phyloP scores from a whole-genome alignment of 2,329 filamentous ascomycete species.

The Sclerotinia sclerotiorum region DNA sequence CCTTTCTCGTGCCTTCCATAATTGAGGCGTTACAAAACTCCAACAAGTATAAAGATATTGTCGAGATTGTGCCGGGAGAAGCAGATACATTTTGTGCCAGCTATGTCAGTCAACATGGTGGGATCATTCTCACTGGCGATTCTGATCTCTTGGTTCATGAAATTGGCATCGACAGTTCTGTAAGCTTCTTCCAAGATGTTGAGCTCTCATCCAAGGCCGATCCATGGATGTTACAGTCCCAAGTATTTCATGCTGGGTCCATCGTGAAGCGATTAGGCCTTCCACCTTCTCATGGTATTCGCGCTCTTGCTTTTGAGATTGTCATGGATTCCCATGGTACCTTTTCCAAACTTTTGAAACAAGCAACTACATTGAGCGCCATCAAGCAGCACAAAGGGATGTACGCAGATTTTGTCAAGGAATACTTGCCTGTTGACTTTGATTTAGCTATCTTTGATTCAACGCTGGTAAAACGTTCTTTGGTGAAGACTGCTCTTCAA shows the following conservation, averaged over 20 bases:
- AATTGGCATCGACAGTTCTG: conserved; percentile 58
- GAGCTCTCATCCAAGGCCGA: conserved; percentile 26
- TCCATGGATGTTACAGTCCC: conserved; percentile 31
- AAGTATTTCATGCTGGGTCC: conserved; percentile 44
- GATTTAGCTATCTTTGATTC: not conserved
- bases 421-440: conserved; percentile 30
- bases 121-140: conserved; percentile 73
- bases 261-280: conserved; percentile 50
- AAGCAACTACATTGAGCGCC: conserved; percentile 31
- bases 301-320: conserved; percentile 42
- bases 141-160: conserved; percentile 81
- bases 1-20: conserved; percentile 76
- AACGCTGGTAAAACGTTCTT: not conserved
- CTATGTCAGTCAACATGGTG: conserved; percentile 54
- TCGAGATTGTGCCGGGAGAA: conserved; percentile 73
- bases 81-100: conserved; percentile 79
- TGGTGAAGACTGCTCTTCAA: conserved; percentile 23
- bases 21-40: conserved; percentile 65
- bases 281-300: conserved; percentile 41
- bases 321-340: conserved; percentile 32
- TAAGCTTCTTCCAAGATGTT: conserved; percentile 69
- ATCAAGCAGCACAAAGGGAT: conserved; percentile 25
- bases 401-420: conserved; percentile 34
- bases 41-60: conserved; percentile 45
- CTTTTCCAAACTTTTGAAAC: conserved; percentile 33